Base-by-base conservation (phyloP, 257 asterid genomes). In the Thymus mandschuricus region DNA sequence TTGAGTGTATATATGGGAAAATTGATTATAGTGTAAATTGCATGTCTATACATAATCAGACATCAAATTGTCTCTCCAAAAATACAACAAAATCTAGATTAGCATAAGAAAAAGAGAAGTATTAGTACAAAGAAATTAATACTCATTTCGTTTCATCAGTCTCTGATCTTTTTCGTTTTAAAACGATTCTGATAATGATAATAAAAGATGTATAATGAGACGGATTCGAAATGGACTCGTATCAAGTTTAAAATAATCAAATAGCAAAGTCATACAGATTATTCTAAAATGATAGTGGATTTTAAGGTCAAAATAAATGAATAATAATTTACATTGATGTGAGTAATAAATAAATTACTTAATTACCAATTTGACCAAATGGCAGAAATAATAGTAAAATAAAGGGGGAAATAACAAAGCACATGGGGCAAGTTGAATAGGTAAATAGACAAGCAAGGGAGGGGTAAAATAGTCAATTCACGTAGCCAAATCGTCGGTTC, bases 351-450 rank as follows among this genome's bases (percentile, higher is more conserved):
- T 2, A 1, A 52, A 21, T 1, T 52, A 52, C 2, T 15, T 21
- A 52, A 52, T 6, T 21, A 52, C 3, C 58, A 52, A 54, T 54
- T 54, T 54, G 60, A 54, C 60, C 13, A 54, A 52, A 54, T 52
- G 2, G 29, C 10, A 57, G 10, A 61, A 68, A 27, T 1, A 41
- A 2, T 10, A 55, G 13, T n/a, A 68, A 59, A 28, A 4, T 29
- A 60, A 63, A 5, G 8, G 40, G 41, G 34, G 27, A 11, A 28
- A 68, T 28, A 67, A 27, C 56, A 11, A 63, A 69, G 70, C 75
- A 70, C 76, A 71, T 65, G 73, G 54, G 56, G 64, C 49, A 10
- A 64, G 65, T 70, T 54, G 61, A 70, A 44, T 29, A 54, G 57
- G 0, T 2, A 58, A 62, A 66, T 29, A 68, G 68, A 61, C 27